Evolutionary conservation across 108 stramenopile species (phyloP).

Genomic region (Craspedostauros australis): DNA sequence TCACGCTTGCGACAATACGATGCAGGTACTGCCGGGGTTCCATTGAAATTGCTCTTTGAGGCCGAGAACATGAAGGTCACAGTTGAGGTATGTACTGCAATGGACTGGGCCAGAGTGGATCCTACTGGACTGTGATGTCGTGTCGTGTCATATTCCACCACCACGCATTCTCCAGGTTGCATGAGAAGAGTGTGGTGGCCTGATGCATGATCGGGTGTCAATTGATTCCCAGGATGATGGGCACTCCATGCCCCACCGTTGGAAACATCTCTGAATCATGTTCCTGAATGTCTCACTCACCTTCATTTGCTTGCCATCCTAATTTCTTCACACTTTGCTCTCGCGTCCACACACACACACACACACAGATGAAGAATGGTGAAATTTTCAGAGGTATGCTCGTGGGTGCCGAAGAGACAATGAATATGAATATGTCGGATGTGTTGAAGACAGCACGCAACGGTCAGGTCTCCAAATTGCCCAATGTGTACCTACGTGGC

Average conservation of each 20-base stretch:
- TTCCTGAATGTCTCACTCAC: not conserved
- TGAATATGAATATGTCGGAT: slow-evolving; percentile 88
- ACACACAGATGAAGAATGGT: slow-evolving; percentile 90
- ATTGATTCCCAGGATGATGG: too few species aligned
- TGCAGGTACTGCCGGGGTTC: slow-evolving; percentile 75
- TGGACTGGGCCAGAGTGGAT: not conserved
- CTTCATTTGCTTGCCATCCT: not conserved
- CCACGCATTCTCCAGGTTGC: not conserved
- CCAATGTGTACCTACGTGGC: slow-evolving; percentile 87
- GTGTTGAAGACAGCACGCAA: slow-evolving; percentile 75
- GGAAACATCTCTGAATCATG: not conserved
- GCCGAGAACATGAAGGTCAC: slow-evolving; percentile 97
- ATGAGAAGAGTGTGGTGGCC: too few species aligned
- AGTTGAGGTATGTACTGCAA: slow-evolving; percentile 71
- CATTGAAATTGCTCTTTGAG: slow-evolving; percentile 91
- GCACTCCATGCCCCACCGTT: too few species aligned
- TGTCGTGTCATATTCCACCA: not conserved
- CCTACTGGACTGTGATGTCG: slow-evolving; percentile 1
- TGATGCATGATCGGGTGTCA: too few species aligned
- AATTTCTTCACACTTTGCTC: not conserved
- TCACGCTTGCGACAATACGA: not conserved
- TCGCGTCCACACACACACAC: too few species aligned
- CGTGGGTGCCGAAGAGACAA: slow-evolving; percentile 92
- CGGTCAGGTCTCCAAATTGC: slow-evolving; percentile 75
- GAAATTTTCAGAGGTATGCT: slow-evolving; percentile 95